Evolutionary conservation across 2,329 filamentous ascomycete species (phyloP), one percentile per base, ranked within the genome.

Genomic region (Botrytis tulipae): DNA sequence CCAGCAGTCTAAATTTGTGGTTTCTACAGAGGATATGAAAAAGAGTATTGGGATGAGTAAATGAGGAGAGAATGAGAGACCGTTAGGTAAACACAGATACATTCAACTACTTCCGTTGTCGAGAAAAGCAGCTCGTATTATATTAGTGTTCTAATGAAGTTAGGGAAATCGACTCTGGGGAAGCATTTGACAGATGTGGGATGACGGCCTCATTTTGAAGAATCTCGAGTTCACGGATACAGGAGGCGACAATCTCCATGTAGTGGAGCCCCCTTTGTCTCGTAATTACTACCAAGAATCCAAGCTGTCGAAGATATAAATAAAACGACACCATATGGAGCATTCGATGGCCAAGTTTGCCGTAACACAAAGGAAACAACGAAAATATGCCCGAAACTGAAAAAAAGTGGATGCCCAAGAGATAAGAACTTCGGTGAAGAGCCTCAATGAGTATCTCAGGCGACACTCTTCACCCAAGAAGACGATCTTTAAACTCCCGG

Each of bases 361-460:
- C 65, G 65, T 54, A 70, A 70, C 71, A 73, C 40, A 73, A 32
- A 61, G 65, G 71, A 73, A 73, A 70, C 71, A 57, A 54, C 37
- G 35, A 73, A 70, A 32, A 37, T 40, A 60, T 48, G 37, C 40
- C 65, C 70, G 70, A 72, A 72, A 68, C 70, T 7, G 40, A 60
- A 65, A 72, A 72, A 65, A 68, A 51, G 59, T 51, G 70, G 29
- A 20, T 48, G 16, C n/a, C 62, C 37, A 48, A 65, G 60, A 65
- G 62, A 60, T 46, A 68, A 48, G 22, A 67, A 42, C n/a, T 67
- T 68, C 51, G 48, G 40, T 59, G 61, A 25, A 46, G 37, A 68
- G 40, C 40, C 48, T 72, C 61, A 59, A 68, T 46, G 16, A 37
- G 35, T 44, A 29, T 72, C 51, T 72, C 40, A 32, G n/a, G 29